phyloP scores from a whole-genome alignment of 768 basidiomycete genomes.

The Leucosporidium creatinivorum region DNA sequence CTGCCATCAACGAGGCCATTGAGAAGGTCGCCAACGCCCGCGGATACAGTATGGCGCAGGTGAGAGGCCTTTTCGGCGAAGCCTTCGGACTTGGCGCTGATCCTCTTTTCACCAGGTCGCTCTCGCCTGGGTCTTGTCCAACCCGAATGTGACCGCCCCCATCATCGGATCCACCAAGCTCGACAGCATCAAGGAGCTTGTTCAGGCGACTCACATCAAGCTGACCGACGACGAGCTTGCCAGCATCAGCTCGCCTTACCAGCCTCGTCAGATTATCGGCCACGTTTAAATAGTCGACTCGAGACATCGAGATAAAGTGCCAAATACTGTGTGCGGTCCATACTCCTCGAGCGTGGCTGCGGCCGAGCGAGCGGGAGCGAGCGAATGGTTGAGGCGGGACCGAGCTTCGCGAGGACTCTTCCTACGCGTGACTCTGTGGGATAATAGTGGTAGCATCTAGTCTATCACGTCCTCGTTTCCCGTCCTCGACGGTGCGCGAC shows the following conservation, averaged over 20 bases:
- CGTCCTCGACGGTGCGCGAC: neutral
- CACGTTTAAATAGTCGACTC: slow-evolving; percentile 38
- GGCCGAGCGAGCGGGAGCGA: slow-evolving; percentile 5
- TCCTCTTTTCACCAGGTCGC: slow-evolving; percentile 39
- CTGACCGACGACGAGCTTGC: slow-evolving; percentile 55
- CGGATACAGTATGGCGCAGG: slow-evolving; percentile 53
- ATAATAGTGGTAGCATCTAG: slow-evolving; percentile 20
- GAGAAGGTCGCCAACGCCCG: slow-evolving; percentile 53
- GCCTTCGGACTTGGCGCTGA: neutral
- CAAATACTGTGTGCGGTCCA: too few relatives aligned
- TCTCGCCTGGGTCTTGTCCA: slow-evolving; percentile 38
- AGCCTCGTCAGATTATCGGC: slow-evolving; percentile 47
- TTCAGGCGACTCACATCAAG: slow-evolving; percentile 48
- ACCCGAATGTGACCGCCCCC: slow-evolving; percentile 31
- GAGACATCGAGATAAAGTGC: too few relatives aligned
- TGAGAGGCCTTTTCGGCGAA: neutral
- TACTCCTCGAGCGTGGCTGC: too few relatives aligned
- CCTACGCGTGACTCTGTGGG: neutral
- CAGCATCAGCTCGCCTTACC: slow-evolving; percentile 54
- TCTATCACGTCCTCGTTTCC: neutral
- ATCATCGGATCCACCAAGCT: slow-evolving; percentile 33
- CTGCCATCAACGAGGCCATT: slow-evolving; percentile 34
- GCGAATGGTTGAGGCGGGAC: neutral
- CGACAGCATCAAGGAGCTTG: slow-evolving; percentile 30
- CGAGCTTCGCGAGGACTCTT: too few relatives aligned